Evolutionary conservation across 495 filamentous ascomycete species (phyloP).

Genomic region (Mytilinidion resinicola): DNA sequence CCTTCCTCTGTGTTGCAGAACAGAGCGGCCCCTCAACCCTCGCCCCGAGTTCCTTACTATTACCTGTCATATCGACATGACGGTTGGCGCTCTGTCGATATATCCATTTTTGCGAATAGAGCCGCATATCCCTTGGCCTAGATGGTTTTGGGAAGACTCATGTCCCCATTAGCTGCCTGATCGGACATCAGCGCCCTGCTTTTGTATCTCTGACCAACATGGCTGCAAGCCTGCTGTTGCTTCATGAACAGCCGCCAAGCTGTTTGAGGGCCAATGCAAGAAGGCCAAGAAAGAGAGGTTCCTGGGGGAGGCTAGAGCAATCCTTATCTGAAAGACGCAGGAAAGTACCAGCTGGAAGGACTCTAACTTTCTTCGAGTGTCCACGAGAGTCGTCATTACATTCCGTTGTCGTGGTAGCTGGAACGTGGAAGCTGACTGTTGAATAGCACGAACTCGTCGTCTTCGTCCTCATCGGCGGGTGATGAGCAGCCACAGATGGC

Average conservation of each 20-base stretch:
- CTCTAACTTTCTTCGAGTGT: background rate
- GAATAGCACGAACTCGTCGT: constrained; percentile 5
- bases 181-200: too few relatives aligned
- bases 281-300: background rate
- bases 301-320: background rate
- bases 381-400: background rate
- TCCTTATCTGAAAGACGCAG: background rate
- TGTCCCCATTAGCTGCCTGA: too few relatives aligned
- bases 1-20: background rate
- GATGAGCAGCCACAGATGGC: constrained; percentile 1
- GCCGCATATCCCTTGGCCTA: too few relatives aligned
- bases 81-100: too few relatives aligned
- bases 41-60: too few relatives aligned
- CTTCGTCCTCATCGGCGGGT: background rate
- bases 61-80: too few relatives aligned
- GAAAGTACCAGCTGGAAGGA: background rate
- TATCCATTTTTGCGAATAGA: too few relatives aligned
- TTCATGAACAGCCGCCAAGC: background rate
- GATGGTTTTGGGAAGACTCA: too few relatives aligned
- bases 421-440: constrained; percentile 3
- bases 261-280: background rate
- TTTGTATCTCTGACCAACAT: too few relatives aligned
- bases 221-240: too few relatives aligned
- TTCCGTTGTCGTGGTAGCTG: background rate
- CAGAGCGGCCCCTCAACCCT: background rate